Evolutionary conservation across 192 early-diverging fungal species (phyloP), one percentile per base, ranked within the genome.

Genomic region (Coemansia sp.): DNA sequence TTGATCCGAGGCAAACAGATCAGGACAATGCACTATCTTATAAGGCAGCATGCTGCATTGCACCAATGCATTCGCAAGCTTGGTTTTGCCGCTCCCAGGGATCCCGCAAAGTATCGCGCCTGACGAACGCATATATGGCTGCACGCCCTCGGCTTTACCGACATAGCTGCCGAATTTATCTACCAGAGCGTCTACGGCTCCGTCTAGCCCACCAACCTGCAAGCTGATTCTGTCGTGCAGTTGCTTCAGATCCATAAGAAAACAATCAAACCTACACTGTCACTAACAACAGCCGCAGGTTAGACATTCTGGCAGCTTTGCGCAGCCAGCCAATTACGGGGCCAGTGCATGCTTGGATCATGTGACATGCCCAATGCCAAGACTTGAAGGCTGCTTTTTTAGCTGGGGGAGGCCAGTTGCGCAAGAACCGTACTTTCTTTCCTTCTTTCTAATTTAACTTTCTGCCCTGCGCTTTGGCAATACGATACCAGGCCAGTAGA

Each of bases 91-190:
- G 9, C 67, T 38, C 1, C 74, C 74, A 16, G 74, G 63, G 32
- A 70, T 77, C 6, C 74, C 74, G 21, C 64, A 56, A 46, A 77
- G 68, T 9, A 77, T 57, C 6, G 50, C 68, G 11, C 74, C 74
- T 12, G 67, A 38, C 18, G 64, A 56, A 6, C 52, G 36, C 5
- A 49, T 53, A 3, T 23, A 28, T 31, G 47, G 41, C 36, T 38
- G 50, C 18, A 28, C n/a, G 16, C 49, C 40, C 5, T 16, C 23
- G 32, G 45, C 26, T 11, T 15, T 28, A 18, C 40, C 34, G 8
- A 26, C 16, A 47, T 66, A 77, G n/a, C 52, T 52, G 14, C 37
- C 53, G 47, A 66, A 70, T n/a, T 59, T 32, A 10, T 18, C 14
- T 11, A 77, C 37, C 15, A 77, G 47, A 20, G 47, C 26, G 51